phyloP scores from a whole-genome alignment of 495 filamentous ascomycete species.

The Aspergillus nanangensis region DNA sequence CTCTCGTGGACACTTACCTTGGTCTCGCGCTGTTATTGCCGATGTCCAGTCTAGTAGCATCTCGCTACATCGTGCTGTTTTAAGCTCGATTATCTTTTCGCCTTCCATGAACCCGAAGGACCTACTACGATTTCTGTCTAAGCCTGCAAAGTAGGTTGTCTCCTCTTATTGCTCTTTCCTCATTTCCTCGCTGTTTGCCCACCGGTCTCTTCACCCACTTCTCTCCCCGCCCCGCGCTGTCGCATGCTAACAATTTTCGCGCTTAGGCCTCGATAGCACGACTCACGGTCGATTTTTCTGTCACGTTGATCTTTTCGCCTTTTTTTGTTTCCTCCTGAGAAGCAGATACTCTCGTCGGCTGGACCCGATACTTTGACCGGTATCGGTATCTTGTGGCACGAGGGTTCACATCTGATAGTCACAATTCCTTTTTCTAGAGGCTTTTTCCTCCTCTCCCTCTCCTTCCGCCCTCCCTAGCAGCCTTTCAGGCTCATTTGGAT shows the following conservation, averaged over 20 bases:
- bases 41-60: constrained; percentile 37
- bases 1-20: not conserved
- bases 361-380: constrained; percentile 80
- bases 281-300: constrained; percentile 21
- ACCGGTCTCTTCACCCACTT: constrained; percentile 8
- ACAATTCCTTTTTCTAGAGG: constrained; percentile 83
- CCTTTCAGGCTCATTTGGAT: constrained; percentile 33
- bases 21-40: constrained; percentile 12
- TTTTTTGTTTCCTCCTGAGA: constrained; percentile 19
- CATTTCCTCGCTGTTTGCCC: constrained; percentile 2
- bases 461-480: constrained; percentile 86
- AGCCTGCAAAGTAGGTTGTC: constrained; percentile 81
- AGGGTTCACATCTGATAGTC: constrained; percentile 60
- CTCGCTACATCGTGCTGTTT: constrained; percentile 33
- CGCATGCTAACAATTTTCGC: constrained; percentile 4
- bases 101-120: constrained; percentile 88
- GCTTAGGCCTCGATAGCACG: constrained; percentile 86
- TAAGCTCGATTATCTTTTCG: constrained; percentile 30
- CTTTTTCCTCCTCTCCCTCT: constrained; percentile 71
- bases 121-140: constrained; percentile 89
- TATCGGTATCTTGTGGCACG: constrained; percentile 82
- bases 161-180: constrained; percentile 1
- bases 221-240: not conserved
- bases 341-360: constrained; percentile 82
- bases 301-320: constrained; percentile 12